phyloP scores from a whole-genome alignment of 192 early-diverging fungal species.

The Coemansia sp. region DNA sequence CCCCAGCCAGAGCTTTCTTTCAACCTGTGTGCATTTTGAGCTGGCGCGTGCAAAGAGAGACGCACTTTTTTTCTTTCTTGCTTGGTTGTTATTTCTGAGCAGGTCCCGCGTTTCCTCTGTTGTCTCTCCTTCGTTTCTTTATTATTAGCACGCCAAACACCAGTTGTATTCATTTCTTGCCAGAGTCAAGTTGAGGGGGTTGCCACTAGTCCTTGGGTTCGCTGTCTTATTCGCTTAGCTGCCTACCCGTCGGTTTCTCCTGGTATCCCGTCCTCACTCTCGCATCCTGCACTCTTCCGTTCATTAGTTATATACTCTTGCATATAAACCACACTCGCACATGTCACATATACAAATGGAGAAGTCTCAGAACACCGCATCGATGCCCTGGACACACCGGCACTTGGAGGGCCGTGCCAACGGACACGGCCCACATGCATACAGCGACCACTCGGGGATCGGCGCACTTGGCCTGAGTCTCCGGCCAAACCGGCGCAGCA shows the following conservation, averaged over 20 bases:
- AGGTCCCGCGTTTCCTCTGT: neutral
- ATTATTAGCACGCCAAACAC: neutral
- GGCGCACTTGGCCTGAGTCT: conserved; percentile 13
- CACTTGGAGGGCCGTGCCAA: conserved; percentile 3
- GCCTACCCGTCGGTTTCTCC: too few species aligned
- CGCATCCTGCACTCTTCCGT: neutral
- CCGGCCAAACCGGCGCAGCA: conserved; percentile 4
- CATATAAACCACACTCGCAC: neutral
- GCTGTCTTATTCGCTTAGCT: too few species aligned
- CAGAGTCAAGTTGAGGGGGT: neutral
- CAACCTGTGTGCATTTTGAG: too few species aligned
- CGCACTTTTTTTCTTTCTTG: neutral
- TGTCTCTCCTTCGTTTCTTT: neutral
- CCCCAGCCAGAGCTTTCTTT: too few species aligned
- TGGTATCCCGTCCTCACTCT: too few species aligned
- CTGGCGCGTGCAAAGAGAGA: neutral
- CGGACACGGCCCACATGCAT: neutral
- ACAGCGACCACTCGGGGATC: conserved; percentile 6
- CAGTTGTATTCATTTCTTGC: neutral
- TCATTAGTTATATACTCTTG: neutral
- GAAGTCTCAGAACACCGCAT: conserved; percentile 9
- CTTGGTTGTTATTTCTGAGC: neutral
- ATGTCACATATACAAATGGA: conserved; percentile 34
- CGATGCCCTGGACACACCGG: conserved; percentile 17
- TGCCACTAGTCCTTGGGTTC: neutral